These are phyloP conservation scores for Allantophomopsis lycopodina DNA, from an alignment of 2,329 filamentous ascomycete species.

Conservation along the genomic window DNA sequence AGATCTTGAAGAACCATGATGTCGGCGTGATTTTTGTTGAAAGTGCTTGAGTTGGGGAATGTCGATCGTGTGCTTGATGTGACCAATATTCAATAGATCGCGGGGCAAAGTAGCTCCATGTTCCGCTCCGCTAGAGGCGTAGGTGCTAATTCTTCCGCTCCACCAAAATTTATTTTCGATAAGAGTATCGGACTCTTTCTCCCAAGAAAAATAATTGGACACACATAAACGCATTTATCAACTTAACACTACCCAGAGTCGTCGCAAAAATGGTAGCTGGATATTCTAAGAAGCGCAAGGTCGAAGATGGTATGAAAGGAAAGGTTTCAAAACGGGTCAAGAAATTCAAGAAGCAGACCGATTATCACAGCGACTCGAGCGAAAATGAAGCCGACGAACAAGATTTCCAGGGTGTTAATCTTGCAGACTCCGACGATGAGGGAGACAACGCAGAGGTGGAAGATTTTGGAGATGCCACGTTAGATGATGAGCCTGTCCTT, in stretches of 20 bases:
- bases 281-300: conserved; percentile 37
- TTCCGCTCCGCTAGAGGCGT: background rate
- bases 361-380: conserved; percentile 49
- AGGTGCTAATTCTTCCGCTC: background rate
- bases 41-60: no score
- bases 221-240: conserved; percentile 2
- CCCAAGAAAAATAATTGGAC: background rate
- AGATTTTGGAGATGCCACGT: conserved; percentile 10
- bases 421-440: conserved; percentile 24
- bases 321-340: conserved; percentile 31
- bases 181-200: background rate
- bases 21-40: background rate
- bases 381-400: conserved; percentile 31
- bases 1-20: conserved; percentile 97
- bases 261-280: conserved; percentile 11
- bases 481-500: conserved; percentile 10
- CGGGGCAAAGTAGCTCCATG: background rate
- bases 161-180: background rate
- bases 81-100: background rate
- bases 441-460: conserved; percentile 11
- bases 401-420: conserved; percentile 33
- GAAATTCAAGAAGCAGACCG: conserved; percentile 47
- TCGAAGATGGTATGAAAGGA: conserved; percentile 41
- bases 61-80: no score
- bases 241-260: no score